phyloP scores from a whole-genome alignment of 148 eudicot species.

The Vaccinium vitisidaea region DNA sequence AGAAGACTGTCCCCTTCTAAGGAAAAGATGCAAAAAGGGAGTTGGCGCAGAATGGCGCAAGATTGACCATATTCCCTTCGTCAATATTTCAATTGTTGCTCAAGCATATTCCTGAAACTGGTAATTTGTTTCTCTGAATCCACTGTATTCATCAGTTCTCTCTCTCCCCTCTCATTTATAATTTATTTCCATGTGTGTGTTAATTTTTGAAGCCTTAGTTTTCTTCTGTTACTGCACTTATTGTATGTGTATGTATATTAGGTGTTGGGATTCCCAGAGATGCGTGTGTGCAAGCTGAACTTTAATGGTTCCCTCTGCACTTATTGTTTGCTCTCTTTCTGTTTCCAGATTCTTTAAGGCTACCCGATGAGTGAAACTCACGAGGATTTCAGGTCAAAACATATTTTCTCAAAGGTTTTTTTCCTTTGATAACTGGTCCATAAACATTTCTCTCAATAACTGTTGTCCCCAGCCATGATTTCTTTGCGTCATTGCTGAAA shows the following conservation, averaged over 20 bases:
- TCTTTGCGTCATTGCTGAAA: too few relatives aligned
- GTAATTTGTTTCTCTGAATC: not conserved
- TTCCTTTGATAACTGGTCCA: not conserved
- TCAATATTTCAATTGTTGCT: not conserved
- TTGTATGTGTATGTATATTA: not conserved
- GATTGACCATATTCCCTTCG: not conserved
- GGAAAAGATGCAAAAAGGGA: not conserved
- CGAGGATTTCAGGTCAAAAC: not conserved
- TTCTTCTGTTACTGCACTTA: not conserved
- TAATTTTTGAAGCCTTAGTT: not conserved
- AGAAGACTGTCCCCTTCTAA: not conserved
- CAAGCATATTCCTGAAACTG: not conserved
- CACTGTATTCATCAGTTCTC: not conserved
- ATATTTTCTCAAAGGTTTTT: too few relatives aligned
- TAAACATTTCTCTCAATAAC: too few relatives aligned
- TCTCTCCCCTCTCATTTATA: too few relatives aligned
- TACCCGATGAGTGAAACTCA: too few relatives aligned
- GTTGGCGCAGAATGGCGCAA: not conserved
- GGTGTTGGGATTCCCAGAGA: too few relatives aligned
- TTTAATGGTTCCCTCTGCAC: too few relatives aligned
- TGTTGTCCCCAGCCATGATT: too few relatives aligned
- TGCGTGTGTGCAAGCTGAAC: too few relatives aligned
- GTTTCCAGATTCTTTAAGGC: too few relatives aligned
- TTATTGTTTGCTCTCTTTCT: too few relatives aligned
- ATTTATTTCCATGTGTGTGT: too few relatives aligned